Evolutionary conservation across 164 flowering plant species (phyloP), one percentile per base, ranked within the genome.

Genomic region (Stephania cephalantha): DNA sequence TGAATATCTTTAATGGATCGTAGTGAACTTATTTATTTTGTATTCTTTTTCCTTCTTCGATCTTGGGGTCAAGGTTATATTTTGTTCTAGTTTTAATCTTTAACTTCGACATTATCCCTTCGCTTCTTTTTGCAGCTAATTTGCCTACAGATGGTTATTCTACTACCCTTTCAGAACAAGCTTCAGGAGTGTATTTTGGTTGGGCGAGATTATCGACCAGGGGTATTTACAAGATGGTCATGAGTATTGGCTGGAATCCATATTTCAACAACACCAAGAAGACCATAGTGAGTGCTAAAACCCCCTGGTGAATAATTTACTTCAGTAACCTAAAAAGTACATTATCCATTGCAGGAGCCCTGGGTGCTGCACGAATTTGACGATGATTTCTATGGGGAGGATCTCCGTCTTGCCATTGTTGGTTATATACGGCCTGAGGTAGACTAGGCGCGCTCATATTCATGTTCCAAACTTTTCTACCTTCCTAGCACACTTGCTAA

Each of bases 191-290:
- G 22, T 93, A 91, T 79, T 95, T 95, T 83, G 99, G 99, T 35
- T 93, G 99, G 99, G 99, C 99, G 73, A 88, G 89, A 73, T 81
- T 91, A 81, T 82, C 91, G 22, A 80, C 72, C 0, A 83, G 88
- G 46, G 97, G 97, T 22, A 78, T 90, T 73, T 93, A 85, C 83
- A 95, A 95, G 86, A 93, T 93, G 99, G 98, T 90, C 52, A 95
- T 91, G 97, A 95, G 99, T 75, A 84, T 95, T 75, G 99, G 99
- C 46, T 91, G 98, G 98, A 95, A 95, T 61, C 99, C 99, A 35
- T 91, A 87, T 76, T 95, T 93, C 80, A 79, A 95, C 87, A 95
- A 95, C 84, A 44, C 86, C 1, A 93, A 95, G 82, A 95, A 95
- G 83, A 89, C 97, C 1, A 90, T 95, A 10, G 99, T 95, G 80